These are phyloP conservation scores for Magnolia changhungtana DNA, from an alignment of 164 flowering plant species.

Conservation along the genomic window DNA sequence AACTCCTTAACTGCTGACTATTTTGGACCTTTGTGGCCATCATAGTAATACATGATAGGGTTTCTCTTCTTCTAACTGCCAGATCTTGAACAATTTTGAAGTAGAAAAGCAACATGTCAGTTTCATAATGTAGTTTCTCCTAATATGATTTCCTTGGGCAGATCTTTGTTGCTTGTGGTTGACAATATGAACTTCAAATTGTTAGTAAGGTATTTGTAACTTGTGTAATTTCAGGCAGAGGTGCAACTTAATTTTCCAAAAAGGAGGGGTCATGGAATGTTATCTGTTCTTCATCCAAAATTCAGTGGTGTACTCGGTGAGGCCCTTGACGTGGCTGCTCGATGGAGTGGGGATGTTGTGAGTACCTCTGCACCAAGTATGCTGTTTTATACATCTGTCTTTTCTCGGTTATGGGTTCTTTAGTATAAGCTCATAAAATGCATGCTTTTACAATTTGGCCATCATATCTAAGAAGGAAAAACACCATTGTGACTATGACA, in stretches of 20 bases:
- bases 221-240: constrained; percentile 73
- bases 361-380: constrained; percentile 29
- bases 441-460: neutral
- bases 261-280: constrained; percentile 84
- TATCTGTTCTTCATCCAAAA: constrained; percentile 89
- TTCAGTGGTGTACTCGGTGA: constrained; percentile 96
- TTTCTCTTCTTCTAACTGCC: too few relatives aligned
- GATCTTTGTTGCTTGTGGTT: neutral
- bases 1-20: too few relatives aligned
- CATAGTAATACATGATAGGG: too few relatives aligned
- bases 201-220: too few relatives aligned
- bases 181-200: too few relatives aligned
- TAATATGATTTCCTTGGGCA: neutral
- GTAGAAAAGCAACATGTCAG: neutral
- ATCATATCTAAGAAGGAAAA: neutral
- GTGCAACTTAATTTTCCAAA: constrained; percentile 89
- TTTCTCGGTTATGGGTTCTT: neutral
- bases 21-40: too few relatives aligned
- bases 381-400: constrained; percentile 1
- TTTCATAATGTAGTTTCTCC: neutral
- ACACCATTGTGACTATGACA: neutral
- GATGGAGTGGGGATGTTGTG: constrained; percentile 99
- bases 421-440: neutral
- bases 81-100: too few relatives aligned
- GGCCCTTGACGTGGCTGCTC: constrained; percentile 90